Base-by-base conservation (phyloP, 306 rosid species). In the Quillaja saponaria region DNA sequence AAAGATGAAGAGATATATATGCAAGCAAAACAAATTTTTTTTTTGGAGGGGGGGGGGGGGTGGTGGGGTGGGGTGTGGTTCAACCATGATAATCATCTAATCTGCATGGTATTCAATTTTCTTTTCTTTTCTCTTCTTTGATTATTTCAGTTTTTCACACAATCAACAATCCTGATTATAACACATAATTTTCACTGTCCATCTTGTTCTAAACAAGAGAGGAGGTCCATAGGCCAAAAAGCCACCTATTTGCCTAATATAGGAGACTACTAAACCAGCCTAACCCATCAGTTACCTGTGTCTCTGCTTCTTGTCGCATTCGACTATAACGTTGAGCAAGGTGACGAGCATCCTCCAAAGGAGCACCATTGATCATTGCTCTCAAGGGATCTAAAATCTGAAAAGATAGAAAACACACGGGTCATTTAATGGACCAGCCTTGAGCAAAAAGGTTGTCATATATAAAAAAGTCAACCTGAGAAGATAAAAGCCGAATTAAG, bases 261-360 rank as follows among this genome's bases (percentile, higher is more conserved):
- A 1, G 60, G 76, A 41, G 56, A 65, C 61, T 12, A 18, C 44
- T 33, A 46, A 66, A 37, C 41, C 62, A 53, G n/a, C 67, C 38
- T 42, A 56, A 50, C 44, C n/a, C 33, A 51, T 41, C 60, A 54
- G 67, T 72, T 73, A 87, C 99, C 71, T 67, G 90, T 61, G 84
- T 17, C 78, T 92, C 99, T 31, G 99, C 97, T 74, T 92, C 99
- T 63, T 86, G 99, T 70, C 99, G 80, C 97, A 92, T 85, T 58
- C 89, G 82, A 82, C 99, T 89, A 75, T 92, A 92, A 70, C 97
- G 86, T 57, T 92, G 97, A 65, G 85, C 99, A 68, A 92, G 96
- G 80, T 92, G 95, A 51, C 99, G 97, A 63, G 99, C 96, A 83
- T 92, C 99, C 90, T 89, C 99, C 76, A 92, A 71, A 70, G 99